Conservation (phyloP, 1,284 basidiomycete genomes). For the Rugosomyces carneus region DNA sequence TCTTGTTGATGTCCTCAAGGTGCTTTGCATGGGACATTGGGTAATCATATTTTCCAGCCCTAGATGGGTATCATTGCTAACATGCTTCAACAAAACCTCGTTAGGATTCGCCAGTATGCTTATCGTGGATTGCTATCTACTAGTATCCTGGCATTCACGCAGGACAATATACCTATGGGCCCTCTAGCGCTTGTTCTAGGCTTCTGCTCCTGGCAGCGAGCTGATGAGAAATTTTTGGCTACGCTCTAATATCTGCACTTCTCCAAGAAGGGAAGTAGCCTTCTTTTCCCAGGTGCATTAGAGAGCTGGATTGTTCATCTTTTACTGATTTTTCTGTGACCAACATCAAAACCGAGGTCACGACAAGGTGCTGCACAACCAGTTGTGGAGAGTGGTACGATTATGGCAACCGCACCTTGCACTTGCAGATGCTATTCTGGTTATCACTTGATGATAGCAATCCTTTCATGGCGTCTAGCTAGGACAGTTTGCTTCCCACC, state of each 20-base stretch:
- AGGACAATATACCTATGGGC: too few relatives aligned
- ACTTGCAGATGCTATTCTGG: background rate
- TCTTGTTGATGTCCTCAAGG: background rate
- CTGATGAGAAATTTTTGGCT: background rate
- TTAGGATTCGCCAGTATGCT: too few relatives aligned
- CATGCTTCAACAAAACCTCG: background rate
- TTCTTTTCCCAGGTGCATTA: constrained; percentile 1
- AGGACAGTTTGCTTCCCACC: background rate
- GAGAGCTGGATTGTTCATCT: background rate
- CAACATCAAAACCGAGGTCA: too few relatives aligned
- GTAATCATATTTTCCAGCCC: background rate
- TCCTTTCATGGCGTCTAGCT: background rate
- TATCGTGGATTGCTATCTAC: too few relatives aligned
- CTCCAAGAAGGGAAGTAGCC: background rate
- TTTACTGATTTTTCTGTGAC: background rate
- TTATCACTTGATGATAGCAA: background rate
- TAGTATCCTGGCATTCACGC: too few relatives aligned
- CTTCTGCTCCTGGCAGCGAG: background rate
- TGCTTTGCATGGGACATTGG: background rate
- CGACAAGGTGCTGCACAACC: too few relatives aligned
- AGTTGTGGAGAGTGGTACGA: background rate
- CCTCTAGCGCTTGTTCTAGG: too few relatives aligned
- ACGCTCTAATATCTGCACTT: background rate
- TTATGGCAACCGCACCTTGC: background rate
- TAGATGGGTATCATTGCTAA: background rate